These are phyloP conservation scores for Escovopsis sp. DNA, from an alignment of 2,329 filamentous ascomycete species.

Conservation along the genomic window DNA sequence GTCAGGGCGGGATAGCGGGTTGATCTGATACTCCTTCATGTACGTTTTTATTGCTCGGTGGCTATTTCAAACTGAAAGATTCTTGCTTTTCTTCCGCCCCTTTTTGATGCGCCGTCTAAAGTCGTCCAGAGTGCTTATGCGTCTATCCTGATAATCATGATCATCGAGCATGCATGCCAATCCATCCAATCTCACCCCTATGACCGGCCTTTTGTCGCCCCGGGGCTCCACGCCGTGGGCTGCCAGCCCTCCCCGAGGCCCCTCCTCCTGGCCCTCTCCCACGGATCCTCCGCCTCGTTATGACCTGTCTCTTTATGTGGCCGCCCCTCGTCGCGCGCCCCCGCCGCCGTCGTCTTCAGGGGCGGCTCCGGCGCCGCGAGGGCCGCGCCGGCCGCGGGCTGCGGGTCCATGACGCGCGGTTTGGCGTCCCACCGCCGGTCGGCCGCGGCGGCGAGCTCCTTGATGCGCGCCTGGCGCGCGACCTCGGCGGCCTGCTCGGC, in stretches of 20 bases:
- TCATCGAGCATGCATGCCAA: too few species aligned
- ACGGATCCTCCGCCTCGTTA: slow-evolving; percentile 32
- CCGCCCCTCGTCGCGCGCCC: slow-evolving; percentile 11
- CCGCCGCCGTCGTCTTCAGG: slow-evolving; percentile 3
- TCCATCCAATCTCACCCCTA: too few species aligned
- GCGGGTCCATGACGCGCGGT: slow-evolving; percentile 30
- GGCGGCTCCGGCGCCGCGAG: slow-evolving; percentile 11
- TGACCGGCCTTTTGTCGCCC: slow-evolving; percentile 18
- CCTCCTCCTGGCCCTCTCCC: slow-evolving; percentile 33
- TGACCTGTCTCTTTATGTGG: too few species aligned
- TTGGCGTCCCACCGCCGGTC: slow-evolving; percentile 51
- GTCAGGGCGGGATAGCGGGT: too few species aligned
- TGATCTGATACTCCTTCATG: too few species aligned
- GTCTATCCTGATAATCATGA: too few species aligned
- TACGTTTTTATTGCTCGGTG: too few species aligned
- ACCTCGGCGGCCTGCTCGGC: slow-evolving; percentile 42
- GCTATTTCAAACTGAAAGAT: too few species aligned
- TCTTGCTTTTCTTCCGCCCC: too few species aligned
- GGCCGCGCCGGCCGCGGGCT: slow-evolving; percentile 8
- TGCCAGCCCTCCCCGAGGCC: slow-evolving; percentile 53
- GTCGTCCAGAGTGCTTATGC: too few species aligned
- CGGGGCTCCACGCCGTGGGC: slow-evolving; percentile 46
- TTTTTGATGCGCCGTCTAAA: too few species aligned
- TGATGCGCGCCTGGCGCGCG: slow-evolving; percentile 36
- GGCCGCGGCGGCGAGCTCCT: slow-evolving; percentile 42